Base-by-base conservation (phyloP, 768 basidiomycete genomes). In the Sutorius australiensis region DNA sequence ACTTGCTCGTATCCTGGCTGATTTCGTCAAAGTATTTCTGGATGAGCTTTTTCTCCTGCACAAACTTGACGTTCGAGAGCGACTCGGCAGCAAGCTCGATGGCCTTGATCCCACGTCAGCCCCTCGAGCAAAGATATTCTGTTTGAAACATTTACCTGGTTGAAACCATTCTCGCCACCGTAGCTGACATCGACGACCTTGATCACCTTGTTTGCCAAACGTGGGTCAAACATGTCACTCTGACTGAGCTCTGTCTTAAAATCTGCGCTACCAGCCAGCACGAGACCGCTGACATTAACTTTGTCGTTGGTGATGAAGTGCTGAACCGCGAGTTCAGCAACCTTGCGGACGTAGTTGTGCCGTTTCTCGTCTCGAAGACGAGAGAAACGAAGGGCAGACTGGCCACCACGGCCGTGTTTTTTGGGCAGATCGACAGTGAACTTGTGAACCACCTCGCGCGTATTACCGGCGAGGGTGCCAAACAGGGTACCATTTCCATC, bases 321-420 rank as follows among this genome's bases (percentile, higher is more conserved):
- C 72, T 98, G 95, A 27, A 98, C 97, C 6, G 97, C 94, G 54
- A 82, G 79, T 73, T 99, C 97, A 47, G 95, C 94, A 53, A 99
- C 97, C 73, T 99, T 99, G 64, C 97, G 89, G 47, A 99, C 95
- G 71, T 99, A 99, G 75, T 98, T 99, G 85, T 98, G 95, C 43
- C 97, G 86, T 72, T 97, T 97, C 77, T 99, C 97, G 71, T 98
- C 97, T 66, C 97, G 89, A 46, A 99, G 83, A 79, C 97, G 95
- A 37, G 95, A 92, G 84, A 99, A 99, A 89, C 97, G 97, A 40
- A 98, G 82, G 24, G 97, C 97, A 50, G 97, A 98, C 73, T 99
- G 97, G 72, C 97, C 97, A 83, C 97, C 97, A 79, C 97, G 94
- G 58, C 95, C 95, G 72, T 98, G 97, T 78, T 99, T 99, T 79